Evolutionary conservation across 352 stramenopile genomes (phyloP), one percentile per base, ranked within the genome.

Genomic region (Pythium aristosporum): DNA sequence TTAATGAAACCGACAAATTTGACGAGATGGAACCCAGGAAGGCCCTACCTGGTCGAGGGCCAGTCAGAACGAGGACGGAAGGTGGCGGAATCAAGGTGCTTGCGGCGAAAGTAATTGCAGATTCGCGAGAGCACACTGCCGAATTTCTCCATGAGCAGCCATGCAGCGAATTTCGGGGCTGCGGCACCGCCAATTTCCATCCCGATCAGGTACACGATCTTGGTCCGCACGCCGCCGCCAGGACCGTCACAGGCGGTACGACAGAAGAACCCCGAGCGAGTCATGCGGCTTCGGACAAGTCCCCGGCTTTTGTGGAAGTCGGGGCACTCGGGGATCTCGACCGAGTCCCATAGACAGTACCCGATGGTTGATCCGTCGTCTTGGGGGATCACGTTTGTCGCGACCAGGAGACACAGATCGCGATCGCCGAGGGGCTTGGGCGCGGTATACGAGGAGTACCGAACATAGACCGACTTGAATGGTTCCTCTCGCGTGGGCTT

Each of bases 181-280:
- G 69, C 67, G 41, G 59, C 66, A 2, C 75, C 75, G 10, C 72
- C 75, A 44, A 61, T 52, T 47, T 83, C 69, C 23, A 81, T 57
- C 2, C 77, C 79, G 6, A 85, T 65, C 61, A 88, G 71, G 65
- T 88, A 87, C 30, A 88, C 75, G 41, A 88, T 84, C 69, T 88
- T 87, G 41, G 79, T 88, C 7, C 21, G 28, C 15, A 5, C 18
- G 11, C 15, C 11, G 42, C 21, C 55, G 12, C 25, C 25, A 7
- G 56, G 34, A 28, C 39, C 7, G 15, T 44, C 16, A 28, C 18
- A 32, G 7, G 13, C 18, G 2, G 28, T 48, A 21, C 73, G 73
- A 5, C 80, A 50, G 60, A 85, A 80, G 48, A 81, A 85, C 1
- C 76, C 79, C 36, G 79, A 85, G 39, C 73, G 65, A 59, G 85